Conservation (phyloP, 108 stramenopile genomes). For the Cyclotella baltica region DNA sequence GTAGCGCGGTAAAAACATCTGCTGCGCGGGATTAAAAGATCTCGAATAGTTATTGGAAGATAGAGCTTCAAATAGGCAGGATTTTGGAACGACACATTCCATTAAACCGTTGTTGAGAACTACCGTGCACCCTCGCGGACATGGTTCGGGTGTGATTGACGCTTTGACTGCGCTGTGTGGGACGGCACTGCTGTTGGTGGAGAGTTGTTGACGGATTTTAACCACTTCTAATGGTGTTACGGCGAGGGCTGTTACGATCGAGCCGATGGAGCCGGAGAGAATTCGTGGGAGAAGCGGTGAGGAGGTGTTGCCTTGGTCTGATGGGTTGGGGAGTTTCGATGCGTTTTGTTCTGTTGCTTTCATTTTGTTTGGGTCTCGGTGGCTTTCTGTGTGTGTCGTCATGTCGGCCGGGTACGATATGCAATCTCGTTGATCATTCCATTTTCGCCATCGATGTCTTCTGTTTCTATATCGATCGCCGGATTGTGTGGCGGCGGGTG, state of each 20-base stretch:
- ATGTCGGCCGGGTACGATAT: too few relatives aligned
- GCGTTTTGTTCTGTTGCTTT: too few relatives aligned
- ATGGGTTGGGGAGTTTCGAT: too few relatives aligned
- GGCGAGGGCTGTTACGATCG: constrained; percentile 63
- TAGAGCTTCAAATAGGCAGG: constrained; percentile 51
- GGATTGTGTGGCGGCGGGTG: too few relatives aligned
- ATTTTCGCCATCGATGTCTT: too few relatives aligned
- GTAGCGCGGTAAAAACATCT: constrained; percentile 7
- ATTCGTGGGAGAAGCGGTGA: constrained; percentile 43
- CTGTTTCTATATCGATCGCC: too few relatives aligned
- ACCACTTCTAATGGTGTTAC: constrained; percentile 82
- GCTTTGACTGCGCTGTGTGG: not conserved
- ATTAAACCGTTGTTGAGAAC: constrained; percentile 70
- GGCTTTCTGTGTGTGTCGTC: too few relatives aligned
- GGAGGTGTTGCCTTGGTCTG: not conserved
- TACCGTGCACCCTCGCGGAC: constrained; percentile 66
- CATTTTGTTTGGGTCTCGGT: too few relatives aligned
- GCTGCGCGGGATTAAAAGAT: constrained; percentile 14
- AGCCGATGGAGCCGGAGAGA: constrained; percentile 70
- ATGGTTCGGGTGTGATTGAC: constrained; percentile 2
- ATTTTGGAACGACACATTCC: constrained; percentile 63
- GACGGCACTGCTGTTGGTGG: not conserved
- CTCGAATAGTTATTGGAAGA: not conserved
- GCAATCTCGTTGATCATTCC: too few relatives aligned
- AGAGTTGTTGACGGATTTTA: constrained; percentile 73